A percentile compares a stretch with the other conserved stretches of the same genome.
phyloP scores from a whole-genome alignment of 306 rosid species.

The Pyrus bretschneideri region DNA sequence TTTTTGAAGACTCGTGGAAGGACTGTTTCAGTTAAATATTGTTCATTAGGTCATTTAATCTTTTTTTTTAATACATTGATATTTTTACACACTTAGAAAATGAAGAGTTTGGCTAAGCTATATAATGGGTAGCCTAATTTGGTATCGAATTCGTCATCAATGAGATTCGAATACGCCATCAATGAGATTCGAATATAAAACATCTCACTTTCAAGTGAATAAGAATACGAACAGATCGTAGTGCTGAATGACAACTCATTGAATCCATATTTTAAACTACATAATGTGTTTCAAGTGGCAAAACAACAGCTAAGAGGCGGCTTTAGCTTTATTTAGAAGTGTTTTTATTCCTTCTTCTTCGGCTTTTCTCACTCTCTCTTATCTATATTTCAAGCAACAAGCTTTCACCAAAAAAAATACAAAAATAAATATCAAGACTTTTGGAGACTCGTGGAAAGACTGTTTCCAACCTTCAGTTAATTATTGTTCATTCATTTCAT shows the following conservation, averaged over 20 bases:
- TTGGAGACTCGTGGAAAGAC: not conserved
- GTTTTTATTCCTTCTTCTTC: no score
- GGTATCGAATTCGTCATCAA: rapidly evolving
- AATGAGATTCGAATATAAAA: no score
- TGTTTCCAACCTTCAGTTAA: no score
- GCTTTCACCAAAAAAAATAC: not conserved
- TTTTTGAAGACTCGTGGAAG: not conserved
- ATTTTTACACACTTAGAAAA: rapidly evolving
- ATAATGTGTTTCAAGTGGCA: not conserved
- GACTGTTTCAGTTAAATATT: not conserved
- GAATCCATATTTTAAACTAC: not conserved
- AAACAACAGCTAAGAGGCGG: not conserved
- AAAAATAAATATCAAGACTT: not conserved
- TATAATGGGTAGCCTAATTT: no score
- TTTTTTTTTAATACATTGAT: no score
- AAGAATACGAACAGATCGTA: rapidly evolving
- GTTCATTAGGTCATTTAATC: no score
- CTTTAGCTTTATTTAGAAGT: not conserved
- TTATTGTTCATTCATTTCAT: not conserved
- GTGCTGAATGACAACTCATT: no score
- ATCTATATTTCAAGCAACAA: not conserved
- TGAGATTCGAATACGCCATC: no score
- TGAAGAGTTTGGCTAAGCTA: rapidly evolving
- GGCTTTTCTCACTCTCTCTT: not conserved
- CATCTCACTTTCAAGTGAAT: rapidly evolving